A percentile compares a stretch with the other conserved stretches of the same genome.
Conservation (phyloP, 1,284 basidiomycete species). For the Microbotryum saponariae region DNA sequence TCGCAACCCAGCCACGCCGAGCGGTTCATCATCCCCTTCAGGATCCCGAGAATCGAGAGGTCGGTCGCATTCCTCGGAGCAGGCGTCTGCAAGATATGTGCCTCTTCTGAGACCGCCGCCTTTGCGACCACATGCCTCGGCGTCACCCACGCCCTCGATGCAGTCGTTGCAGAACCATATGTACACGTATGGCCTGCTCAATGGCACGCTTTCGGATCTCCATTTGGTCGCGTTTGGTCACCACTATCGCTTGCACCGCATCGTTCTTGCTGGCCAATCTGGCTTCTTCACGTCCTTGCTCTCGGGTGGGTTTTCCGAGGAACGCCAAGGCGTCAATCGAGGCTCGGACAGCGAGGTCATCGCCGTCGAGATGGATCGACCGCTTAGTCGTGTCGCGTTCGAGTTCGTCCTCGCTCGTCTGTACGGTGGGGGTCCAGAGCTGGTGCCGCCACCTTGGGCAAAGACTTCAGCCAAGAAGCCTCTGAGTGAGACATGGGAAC, state of each 20-base stretch:
- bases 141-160: not conserved
- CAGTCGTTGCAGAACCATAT: slow-evolving; percentile 1
- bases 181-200: slow-evolving; percentile 4
- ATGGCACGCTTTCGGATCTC: slow-evolving; percentile 3
- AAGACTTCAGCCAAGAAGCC: not conserved
- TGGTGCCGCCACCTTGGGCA: slow-evolving; percentile 13
- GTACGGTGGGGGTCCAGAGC: slow-evolving; percentile 13
- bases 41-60: too few species aligned
- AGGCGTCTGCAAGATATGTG: too few species aligned
- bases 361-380: slow-evolving; percentile 33
- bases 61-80: too few species aligned
- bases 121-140: not conserved
- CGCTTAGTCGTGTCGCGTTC: slow-evolving; percentile 32
- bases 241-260: slow-evolving; percentile 65
- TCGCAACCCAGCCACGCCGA: too few species aligned
- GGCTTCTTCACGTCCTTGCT: slow-evolving; percentile 80
- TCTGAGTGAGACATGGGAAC: not conserved
- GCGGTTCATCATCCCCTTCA: too few species aligned
- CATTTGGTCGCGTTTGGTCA: slow-evolving; percentile 6
- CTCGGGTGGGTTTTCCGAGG: slow-evolving; percentile 64
- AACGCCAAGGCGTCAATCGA: not conserved
- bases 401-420: slow-evolving; percentile 12
- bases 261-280: slow-evolving; percentile 70
- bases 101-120: too few species aligned
- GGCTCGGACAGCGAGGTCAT: slow-evolving; percentile 40